Conservation (phyloP, 306 rosid species). For the Fragaria iinumae region DNA sequence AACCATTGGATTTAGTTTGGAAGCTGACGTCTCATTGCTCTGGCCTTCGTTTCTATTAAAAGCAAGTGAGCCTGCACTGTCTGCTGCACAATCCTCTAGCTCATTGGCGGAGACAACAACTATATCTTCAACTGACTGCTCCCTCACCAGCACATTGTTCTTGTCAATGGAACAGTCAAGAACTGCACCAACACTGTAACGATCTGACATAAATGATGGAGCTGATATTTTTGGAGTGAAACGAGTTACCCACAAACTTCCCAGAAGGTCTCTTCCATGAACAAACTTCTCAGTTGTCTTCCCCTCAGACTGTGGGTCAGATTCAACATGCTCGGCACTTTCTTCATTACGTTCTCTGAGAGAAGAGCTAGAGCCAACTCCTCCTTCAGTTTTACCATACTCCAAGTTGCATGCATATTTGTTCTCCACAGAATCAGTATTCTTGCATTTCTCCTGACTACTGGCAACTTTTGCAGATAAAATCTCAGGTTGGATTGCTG, state of each 20-base stretch:
- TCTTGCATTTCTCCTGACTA: slow-evolving; percentile 39
- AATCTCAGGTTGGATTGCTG: slow-evolving; percentile 36
- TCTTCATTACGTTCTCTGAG: slow-evolving; percentile 38
- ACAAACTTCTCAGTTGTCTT: slow-evolving; percentile 32
- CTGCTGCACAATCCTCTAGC: slow-evolving; percentile 23
- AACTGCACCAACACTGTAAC: slow-evolving; percentile 28
- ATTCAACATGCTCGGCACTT: slow-evolving; percentile 36
- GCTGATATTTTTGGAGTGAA: slow-evolving; percentile 45
- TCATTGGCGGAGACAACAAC: slow-evolving; percentile 32
- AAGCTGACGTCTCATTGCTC: slow-evolving; percentile 30
- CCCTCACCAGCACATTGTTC: slow-evolving; percentile 29
- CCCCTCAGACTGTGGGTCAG: slow-evolving; percentile 33
- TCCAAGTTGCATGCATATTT: slow-evolving; percentile 26
- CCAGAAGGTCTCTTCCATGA: slow-evolving; percentile 34
- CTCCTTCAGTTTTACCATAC: slow-evolving; percentile 35
- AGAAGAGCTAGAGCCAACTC: slow-evolving; percentile 37
- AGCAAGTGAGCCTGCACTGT: slow-evolving; percentile 28
- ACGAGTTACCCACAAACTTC: slow-evolving; percentile 76
- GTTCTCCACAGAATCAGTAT: slow-evolving; percentile 28
- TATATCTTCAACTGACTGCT: slow-evolving; percentile 30
- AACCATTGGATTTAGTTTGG: slow-evolving; percentile 21
- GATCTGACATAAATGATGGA: slow-evolving; percentile 29
- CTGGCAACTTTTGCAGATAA: slow-evolving; percentile 30
- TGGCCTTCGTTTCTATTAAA: slow-evolving; percentile 24
- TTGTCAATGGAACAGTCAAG: slow-evolving; percentile 33